phyloP scores from a whole-genome alignment of 768 basidiomycete species.

The Russula dissimulans region DNA sequence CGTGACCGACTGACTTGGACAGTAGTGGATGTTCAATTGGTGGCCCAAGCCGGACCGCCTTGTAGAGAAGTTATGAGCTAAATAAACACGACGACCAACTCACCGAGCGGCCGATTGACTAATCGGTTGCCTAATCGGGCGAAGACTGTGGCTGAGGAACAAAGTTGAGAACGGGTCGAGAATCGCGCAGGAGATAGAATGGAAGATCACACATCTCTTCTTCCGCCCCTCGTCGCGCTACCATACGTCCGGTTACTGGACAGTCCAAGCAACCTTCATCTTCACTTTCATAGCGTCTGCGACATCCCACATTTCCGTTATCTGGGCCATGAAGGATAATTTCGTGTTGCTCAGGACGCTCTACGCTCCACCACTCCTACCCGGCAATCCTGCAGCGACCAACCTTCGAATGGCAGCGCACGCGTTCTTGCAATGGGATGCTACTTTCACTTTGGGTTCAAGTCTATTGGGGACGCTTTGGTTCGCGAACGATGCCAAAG shows the following conservation, averaged over 20 bases:
- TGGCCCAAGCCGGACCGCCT: too few relatives aligned
- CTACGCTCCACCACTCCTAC: constrained; percentile 3
- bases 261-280: constrained; percentile 12
- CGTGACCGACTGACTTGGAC: too few relatives aligned
- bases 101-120: too few relatives aligned
- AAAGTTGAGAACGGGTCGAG: too few relatives aligned
- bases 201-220: constrained; percentile 18
- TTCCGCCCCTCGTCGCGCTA: constrained; percentile 12
- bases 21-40: too few relatives aligned
- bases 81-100: too few relatives aligned
- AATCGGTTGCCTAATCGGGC: too few relatives aligned
- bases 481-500: constrained; percentile 5
- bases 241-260: constrained; percentile 14
- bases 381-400: background rate
- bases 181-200: too few relatives aligned
- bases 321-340: background rate
- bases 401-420: background rate
- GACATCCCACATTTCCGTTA: constrained; percentile 3
- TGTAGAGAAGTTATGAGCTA: too few relatives aligned
- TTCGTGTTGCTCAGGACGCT: background rate
- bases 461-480: constrained; percentile 12
- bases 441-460: background rate
- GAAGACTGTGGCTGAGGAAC: too few relatives aligned
- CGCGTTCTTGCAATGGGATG: constrained; percentile 16
- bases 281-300: constrained; percentile 12